These are phyloP conservation scores for Rhodomyrtus psidioides DNA, from an alignment of 441 rosid species.

Conservation along the genomic window DNA sequence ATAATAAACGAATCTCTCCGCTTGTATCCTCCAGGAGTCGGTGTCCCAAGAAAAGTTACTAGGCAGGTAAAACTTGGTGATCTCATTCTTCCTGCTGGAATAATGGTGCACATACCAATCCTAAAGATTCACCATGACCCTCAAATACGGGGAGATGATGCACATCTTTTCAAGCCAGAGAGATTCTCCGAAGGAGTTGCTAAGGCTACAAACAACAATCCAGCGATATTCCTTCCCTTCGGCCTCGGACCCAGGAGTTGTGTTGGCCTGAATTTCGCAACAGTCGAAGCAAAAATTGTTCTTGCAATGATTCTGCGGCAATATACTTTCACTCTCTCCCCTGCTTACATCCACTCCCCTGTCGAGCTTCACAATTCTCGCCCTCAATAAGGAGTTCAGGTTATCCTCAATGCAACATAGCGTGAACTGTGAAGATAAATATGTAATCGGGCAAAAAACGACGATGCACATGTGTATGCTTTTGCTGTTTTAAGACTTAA, in stretches of 20 bases:
- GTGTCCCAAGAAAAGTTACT: conserved; percentile 6
- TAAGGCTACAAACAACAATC: conserved; percentile 22
- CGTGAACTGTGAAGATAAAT: neutral
- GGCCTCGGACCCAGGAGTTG: conserved; percentile 30
- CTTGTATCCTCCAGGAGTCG: conserved; percentile 22
- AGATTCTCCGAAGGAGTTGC: conserved; percentile 32
- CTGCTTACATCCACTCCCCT: conserved; percentile 30
- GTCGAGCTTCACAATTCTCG: neutral
- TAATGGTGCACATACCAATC: neutral
- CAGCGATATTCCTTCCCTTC: conserved; percentile 20
- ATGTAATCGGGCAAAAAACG: neutral
- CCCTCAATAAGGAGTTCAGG: conserved; percentile 29
- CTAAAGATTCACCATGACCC: conserved; percentile 27
- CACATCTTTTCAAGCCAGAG: conserved; percentile 30
- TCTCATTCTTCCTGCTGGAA: conserved; percentile 17
- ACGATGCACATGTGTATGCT: neutral
- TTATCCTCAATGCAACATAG: neutral
- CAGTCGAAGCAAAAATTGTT: conserved; percentile 5
- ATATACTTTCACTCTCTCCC: conserved; percentile 31
- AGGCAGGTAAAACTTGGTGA: conserved; percentile 24
- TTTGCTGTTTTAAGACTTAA: neutral
- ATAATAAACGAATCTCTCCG: conserved; percentile 32
- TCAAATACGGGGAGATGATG: conserved; percentile 35
- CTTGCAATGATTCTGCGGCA: conserved; percentile 35
- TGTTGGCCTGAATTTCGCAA: conserved; percentile 28